Evolutionary conservation across 306 rosid genomes (phyloP), one percentile per base, ranked within the genome.

Genomic region (Hippophae gyantsensis): DNA sequence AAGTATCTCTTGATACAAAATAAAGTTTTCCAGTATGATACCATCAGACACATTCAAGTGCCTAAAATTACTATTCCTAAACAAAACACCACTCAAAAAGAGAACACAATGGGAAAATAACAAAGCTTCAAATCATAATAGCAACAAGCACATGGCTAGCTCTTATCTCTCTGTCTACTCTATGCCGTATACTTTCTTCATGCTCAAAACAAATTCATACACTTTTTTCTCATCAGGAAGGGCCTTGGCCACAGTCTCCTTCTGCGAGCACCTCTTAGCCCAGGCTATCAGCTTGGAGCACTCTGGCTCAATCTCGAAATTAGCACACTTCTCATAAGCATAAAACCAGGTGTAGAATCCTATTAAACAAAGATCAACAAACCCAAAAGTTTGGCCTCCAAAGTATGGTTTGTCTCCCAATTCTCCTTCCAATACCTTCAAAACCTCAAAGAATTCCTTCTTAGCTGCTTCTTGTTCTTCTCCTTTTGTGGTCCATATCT

Each of bases 401-500:
- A 58, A 58, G 18, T 43, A 58, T 18, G 27, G 13, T 13, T 58
- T 58, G 10, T 58, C 62, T 43, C 62, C 62, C 13, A 58, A 27
- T 43, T 58, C 49, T 41, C 48, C 62, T 58, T 58, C 62, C 10
- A 58, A 9, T 3, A 38, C 18, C 46, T 58, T 58, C 5, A 58
- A 43, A 9, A 6, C 7, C 43, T 58, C 62, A 6, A 58, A 9
- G 48, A 58, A 18, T 5, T 58, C 62, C 43, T 43, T 58, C 53
- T 49, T 49, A 7, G 26, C 8, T 12, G 26, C 53, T 23, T 49
- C 53, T 49, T 5, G n/a, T 49, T 49, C 53, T 49, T 49, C 53
- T 12, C 53, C 53, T 49, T 49, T 49, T 13, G 53, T 49, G 53
- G 6, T 49, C 53, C 26, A 13, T 13, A 49, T 13, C 53, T 13